Conservation (phyloP, 2,329 filamentous ascomycete genomes). For the Alternaria sp. region DNA sequence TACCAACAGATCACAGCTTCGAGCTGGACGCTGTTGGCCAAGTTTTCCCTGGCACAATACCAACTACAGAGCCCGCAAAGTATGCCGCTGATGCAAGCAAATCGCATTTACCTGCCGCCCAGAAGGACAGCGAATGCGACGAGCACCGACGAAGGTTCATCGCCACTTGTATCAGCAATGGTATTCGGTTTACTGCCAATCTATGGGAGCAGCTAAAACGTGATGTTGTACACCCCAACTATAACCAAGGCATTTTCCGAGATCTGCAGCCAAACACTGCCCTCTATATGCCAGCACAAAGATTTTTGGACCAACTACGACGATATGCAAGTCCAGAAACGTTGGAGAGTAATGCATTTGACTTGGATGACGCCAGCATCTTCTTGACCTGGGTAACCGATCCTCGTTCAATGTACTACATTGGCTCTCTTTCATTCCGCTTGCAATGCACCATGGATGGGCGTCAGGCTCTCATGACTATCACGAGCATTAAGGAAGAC, state of each 20-base stretch:
- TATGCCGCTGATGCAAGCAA: neutral
- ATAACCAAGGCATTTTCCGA: constrained; percentile 12
- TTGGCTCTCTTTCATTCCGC: neutral
- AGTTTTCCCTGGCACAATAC: neutral
- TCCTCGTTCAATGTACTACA: constrained; percentile 22
- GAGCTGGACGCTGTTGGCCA: neutral
- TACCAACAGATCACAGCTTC: neutral
- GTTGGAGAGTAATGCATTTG: neutral
- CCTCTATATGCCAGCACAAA: constrained; percentile 5
- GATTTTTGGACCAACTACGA: constrained; percentile 7
- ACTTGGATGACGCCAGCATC: constrained; percentile 12
- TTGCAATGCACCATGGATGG: constrained; percentile 6
- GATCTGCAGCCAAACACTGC: constrained; percentile 8
- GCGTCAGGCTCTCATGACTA: constrained; percentile 2
- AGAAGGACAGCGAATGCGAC: constrained; percentile 1
- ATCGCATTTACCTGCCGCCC: neutral
- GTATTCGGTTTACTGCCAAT: constrained; percentile 10
- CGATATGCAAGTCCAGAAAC: neutral
- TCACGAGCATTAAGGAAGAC: constrained; percentile 7
- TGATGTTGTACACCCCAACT: constrained; percentile 18
- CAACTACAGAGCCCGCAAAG: neutral
- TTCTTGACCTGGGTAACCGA: constrained; percentile 26
- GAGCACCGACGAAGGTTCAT: constrained; percentile 15
- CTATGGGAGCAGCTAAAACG: constrained; percentile 19
- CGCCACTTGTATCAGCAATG: constrained; percentile 17